A percentile compares a stretch with the other conserved stretches of the same genome.
Conservation (phyloP, 768 basidiomycete species). For the Suillus decipiens region DNA sequence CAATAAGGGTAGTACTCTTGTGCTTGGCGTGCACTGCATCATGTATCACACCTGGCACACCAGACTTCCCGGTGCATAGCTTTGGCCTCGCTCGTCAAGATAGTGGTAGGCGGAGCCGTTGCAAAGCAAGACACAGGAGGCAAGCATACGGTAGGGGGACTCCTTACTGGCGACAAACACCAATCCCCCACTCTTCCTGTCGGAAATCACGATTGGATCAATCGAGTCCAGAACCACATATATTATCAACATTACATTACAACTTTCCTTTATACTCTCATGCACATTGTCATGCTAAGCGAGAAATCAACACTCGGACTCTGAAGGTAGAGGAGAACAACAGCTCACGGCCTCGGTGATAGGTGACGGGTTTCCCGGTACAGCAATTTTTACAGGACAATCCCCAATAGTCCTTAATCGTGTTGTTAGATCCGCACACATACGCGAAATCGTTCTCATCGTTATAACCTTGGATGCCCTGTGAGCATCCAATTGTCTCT, state of each 20-base stretch:
- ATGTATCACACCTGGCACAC: no score
- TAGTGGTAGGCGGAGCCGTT: no score
- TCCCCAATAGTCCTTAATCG: fast-evolving
- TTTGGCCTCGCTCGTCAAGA: no score
- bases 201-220: not conserved
- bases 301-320: not conserved
- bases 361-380: no score
- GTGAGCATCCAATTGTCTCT: not conserved
- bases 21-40: no score
- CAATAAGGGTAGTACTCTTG: no score
- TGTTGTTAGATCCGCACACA: not conserved
- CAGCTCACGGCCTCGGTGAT: no score
- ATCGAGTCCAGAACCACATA: not conserved
- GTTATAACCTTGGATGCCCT: not conserved
- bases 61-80: no score
- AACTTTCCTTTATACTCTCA: not conserved
- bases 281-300: not conserved
- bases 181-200: not conserved
- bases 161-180: no score
- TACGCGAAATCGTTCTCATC: not conserved
- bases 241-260: not conserved
- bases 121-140: no score
- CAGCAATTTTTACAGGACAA: not conserved
- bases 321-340: not conserved
- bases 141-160: no score